phyloP scores from a whole-genome alignment of 2,329 filamentous ascomycete genomes.

The Fusarium sacchari region DNA sequence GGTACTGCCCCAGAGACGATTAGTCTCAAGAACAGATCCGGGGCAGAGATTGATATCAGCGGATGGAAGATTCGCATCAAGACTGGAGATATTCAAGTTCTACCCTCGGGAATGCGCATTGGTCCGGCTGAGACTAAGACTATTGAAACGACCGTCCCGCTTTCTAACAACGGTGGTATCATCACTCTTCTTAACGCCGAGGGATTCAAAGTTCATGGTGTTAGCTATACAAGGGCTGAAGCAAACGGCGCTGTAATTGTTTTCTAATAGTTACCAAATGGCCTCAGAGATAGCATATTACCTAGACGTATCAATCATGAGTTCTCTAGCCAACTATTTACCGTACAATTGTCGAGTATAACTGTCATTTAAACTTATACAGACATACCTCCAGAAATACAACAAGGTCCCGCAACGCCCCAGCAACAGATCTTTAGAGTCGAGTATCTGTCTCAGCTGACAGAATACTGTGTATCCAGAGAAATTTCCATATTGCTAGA shows the following conservation, averaged over 20 bases:
- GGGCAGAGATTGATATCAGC: neutral
- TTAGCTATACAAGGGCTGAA: neutral
- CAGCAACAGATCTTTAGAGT: neutral
- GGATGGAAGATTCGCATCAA: neutral
- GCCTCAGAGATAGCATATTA: accelerated
- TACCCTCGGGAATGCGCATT: neutral
- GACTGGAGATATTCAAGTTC: neutral
- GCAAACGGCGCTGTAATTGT: neutral
- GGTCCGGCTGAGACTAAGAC: neutral
- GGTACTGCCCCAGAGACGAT: neutral
- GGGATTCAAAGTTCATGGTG: neutral
- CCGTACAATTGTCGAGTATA: accelerated
- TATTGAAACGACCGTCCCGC: neutral
- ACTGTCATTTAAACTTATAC: neutral
- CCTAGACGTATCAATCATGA: too few relatives aligned
- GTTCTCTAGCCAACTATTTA: accelerated
- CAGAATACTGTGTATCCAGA: neutral
- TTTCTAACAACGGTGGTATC: neutral
- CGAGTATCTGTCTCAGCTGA: neutral
- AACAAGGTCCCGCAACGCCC: accelerated
- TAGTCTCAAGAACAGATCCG: neutral
- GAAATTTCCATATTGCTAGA: neutral
- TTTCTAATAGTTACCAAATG: accelerated
- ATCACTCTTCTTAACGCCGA: neutral
- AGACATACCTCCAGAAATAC: neutral